Conservation (phyloP, 164 flowering plant species). For the Taxillus chinensis region DNA sequence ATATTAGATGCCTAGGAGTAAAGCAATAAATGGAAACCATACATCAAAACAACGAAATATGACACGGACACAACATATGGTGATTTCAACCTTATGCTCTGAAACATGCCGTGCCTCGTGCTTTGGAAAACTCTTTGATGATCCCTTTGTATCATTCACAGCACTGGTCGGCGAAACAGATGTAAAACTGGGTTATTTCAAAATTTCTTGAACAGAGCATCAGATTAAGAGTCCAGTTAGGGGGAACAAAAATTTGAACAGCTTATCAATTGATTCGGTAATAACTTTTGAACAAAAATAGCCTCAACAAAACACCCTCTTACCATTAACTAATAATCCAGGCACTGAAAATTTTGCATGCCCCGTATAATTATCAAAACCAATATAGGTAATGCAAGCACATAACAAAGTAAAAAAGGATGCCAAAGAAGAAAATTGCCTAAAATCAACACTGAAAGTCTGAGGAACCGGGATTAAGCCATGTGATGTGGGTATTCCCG, state of each 20-base stretch:
- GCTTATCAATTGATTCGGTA: too few species aligned
- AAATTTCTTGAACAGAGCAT: neutral
- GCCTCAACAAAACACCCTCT: too few species aligned
- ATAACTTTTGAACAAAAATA: too few species aligned
- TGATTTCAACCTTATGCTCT: slow-evolving; percentile 58
- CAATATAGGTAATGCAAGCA: neutral
- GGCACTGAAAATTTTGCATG: too few species aligned
- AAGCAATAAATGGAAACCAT: neutral
- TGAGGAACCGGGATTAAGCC: slow-evolving; percentile 51
- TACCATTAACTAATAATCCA: too few species aligned
- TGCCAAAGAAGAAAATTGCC: slow-evolving; percentile 18
- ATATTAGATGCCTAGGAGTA: slow-evolving; percentile 2
- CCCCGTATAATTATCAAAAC: too few species aligned
- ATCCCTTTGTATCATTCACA: slow-evolving; percentile 52
- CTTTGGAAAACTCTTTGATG: slow-evolving; percentile 68
- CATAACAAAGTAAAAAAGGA: neutral
- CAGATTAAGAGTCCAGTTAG: too few species aligned
- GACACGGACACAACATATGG: neutral
- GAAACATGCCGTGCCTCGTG: slow-evolving; percentile 81
- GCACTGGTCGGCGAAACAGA: slow-evolving; percentile 31
- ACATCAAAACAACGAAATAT: too few species aligned
- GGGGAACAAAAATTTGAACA: too few species aligned
- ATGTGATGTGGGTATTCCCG: slow-evolving; percentile 32
- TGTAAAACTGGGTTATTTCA: neutral
- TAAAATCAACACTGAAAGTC: slow-evolving; percentile 51